Evolutionary conservation across 2,329 filamentous ascomycete genomes (phyloP).

Genomic region (Scedosporium boydii): DNA sequence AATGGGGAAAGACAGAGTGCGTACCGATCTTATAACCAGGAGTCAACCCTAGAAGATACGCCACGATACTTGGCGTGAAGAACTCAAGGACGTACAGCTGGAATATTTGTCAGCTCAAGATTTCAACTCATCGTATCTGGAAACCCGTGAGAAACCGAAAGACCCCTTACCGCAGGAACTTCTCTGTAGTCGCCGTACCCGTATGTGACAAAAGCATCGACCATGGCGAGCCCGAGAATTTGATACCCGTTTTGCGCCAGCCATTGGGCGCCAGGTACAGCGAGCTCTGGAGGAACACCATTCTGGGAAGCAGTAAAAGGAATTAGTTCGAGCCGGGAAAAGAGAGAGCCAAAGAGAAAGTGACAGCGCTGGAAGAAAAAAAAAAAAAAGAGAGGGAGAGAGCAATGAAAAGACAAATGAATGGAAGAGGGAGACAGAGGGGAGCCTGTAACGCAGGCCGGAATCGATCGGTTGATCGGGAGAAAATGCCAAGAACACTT

Average conservation of each 20-base stretch:
- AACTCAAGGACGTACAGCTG: constrained; percentile 1
- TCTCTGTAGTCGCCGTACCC: constrained; percentile 4
- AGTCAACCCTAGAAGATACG: background rate
- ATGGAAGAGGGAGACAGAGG: no score
- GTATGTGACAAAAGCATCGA: background rate
- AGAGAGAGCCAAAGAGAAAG: background rate
- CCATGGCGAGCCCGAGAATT: background rate
- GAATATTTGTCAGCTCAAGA: background rate
- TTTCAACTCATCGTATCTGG: background rate
- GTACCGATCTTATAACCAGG: background rate
- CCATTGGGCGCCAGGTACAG: background rate
- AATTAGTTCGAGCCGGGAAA: background rate
- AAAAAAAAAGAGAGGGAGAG: no score
- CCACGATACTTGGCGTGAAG: constrained; percentile 1
- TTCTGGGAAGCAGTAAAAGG: background rate
- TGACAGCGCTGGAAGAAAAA: background rate
- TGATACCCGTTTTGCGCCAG: constrained; percentile 3
- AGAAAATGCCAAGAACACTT: background rate
- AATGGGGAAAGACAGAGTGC: background rate
- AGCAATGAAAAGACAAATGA: no score
- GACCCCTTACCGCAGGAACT: background rate
- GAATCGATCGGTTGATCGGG: no score
- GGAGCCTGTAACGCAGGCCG: no score
- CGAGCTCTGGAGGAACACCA: background rate
- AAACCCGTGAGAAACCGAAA: background rate